Evolutionary conservation across 2,329 filamentous ascomycete genomes (phyloP).

Genomic region (Fusarium nematophilum): DNA sequence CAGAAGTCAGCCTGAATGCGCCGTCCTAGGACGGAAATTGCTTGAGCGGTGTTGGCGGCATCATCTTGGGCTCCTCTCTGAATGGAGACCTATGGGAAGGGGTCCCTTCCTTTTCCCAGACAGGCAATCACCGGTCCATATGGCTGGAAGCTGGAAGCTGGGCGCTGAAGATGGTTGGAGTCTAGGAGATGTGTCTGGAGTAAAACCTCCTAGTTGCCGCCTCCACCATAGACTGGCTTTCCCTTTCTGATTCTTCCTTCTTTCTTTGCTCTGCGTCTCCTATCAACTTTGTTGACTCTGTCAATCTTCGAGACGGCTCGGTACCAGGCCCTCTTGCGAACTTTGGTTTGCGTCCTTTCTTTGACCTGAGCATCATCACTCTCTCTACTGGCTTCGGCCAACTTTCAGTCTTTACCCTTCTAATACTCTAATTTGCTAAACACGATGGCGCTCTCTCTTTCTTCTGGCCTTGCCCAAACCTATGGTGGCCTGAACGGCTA

Average conservation of each 20-base stretch:
- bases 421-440: conserved; percentile 29
- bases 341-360: conserved; percentile 55
- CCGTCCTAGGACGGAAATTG: conserved; percentile 34
- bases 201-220: conserved; percentile 11
- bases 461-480: conserved; percentile 36
- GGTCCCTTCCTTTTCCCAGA: conserved; percentile 27
- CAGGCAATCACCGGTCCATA: conserved; percentile 38
- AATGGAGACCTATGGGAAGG: conserved; percentile 15
- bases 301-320: conserved; percentile 45
- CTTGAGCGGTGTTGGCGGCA: conserved; percentile 10
- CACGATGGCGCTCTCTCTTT: conserved; percentile 41
- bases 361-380: conserved; percentile 47
- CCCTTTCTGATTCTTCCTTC: conserved; percentile 16
- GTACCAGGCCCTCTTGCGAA: conserved; percentile 48
- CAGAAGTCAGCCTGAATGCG: conserved; percentile 7
- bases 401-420: conserved; percentile 47
- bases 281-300: conserved; percentile 40
- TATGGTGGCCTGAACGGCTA: conserved; percentile 54
- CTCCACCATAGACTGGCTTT: conserved; percentile 15
- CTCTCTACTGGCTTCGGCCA: conserved; percentile 51
- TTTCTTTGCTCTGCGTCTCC: conserved; percentile 16
- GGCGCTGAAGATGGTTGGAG: conserved; percentile 5
- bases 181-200: conserved; percentile 21
- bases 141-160: conserved; percentile 20
- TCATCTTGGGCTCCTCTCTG: conserved; percentile 9